These are phyloP conservation scores for Trypanosoma congolense DNA, from an alignment of 208 protist species.

Conservation along the genomic window DNA sequence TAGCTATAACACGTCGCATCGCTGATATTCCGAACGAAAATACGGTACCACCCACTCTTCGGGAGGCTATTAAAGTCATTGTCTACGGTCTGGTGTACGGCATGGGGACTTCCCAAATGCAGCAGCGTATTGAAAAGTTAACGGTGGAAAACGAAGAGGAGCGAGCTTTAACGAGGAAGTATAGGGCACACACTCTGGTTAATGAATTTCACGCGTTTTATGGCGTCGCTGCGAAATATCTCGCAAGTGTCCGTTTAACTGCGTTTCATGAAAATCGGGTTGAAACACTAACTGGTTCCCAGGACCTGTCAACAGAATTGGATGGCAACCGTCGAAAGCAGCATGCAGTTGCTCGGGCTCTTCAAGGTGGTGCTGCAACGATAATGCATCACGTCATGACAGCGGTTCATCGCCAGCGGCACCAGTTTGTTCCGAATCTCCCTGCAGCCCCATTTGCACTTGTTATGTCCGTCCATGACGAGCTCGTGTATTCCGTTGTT, in stretches of 20 bases:
- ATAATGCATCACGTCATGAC: slow-evolving; percentile 80
- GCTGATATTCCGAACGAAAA: slow-evolving; percentile 15
- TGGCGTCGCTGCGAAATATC: slow-evolving; percentile 48
- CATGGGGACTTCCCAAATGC: slow-evolving; percentile 71
- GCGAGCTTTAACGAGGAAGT: not conserved
- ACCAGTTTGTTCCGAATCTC: slow-evolving; percentile 47
- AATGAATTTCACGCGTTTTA: slow-evolving; percentile 57
- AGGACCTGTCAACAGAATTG: slow-evolving; percentile 30
- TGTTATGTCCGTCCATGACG: slow-evolving; percentile 74
- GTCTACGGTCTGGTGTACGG: slow-evolving; percentile 89
- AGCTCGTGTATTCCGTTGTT: slow-evolving; percentile 75
- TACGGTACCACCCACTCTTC: slow-evolving; percentile 35
- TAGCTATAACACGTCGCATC: slow-evolving; percentile 42
- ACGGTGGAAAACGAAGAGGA: not conserved
- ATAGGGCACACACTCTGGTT: slow-evolving; percentile 2
- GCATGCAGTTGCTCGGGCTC: slow-evolving; percentile 49
- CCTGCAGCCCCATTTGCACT: slow-evolving; percentile 51
- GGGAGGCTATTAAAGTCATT: slow-evolving; percentile 71
- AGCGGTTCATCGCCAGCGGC: slow-evolving; percentile 51
- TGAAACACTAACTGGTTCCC: slow-evolving; percentile 42
- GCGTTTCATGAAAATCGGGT: slow-evolving; percentile 32
- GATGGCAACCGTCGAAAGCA: slow-evolving; percentile 61
- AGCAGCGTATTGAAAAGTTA: slow-evolving; percentile 24
- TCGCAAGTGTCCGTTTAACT: slow-evolving; percentile 38
- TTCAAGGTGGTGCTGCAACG: slow-evolving; percentile 84